Evolutionary conservation across 257 asterid species (phyloP).

Genomic region (Petrea volubilis): DNA sequence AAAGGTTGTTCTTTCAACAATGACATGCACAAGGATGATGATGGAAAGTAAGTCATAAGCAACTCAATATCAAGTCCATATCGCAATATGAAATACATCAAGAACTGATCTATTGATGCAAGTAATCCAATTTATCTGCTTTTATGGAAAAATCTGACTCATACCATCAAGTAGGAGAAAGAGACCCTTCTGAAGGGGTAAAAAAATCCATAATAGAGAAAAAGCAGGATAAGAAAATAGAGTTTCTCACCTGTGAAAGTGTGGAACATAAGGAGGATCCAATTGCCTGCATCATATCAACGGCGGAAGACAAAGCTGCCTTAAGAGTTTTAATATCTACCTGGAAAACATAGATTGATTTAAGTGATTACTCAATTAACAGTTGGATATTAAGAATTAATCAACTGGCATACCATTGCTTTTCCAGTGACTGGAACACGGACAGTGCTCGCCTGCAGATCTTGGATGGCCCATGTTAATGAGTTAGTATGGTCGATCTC

Average conservation of each 20-base stretch:
- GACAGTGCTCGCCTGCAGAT: conserved; percentile 67
- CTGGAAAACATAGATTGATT: conserved; percentile 39
- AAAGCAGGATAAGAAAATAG: neutral
- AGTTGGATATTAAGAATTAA: conserved; percentile 14
- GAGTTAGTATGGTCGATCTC: conserved; percentile 68
- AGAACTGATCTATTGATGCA: neutral
- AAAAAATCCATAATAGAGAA: neutral
- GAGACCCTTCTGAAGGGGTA: neutral
- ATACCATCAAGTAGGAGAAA: neutral
- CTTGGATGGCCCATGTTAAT: conserved; percentile 55
- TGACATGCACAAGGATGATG: neutral
- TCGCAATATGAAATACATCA: neutral
- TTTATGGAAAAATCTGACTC: neutral
- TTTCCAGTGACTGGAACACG: conserved; percentile 80
- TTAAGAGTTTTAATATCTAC: conserved; percentile 61
- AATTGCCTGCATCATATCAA: conserved; percentile 74
- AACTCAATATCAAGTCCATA: neutral
- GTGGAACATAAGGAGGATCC: conserved; percentile 63
- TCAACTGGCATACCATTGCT: conserved; percentile 60
- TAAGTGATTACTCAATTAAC: conserved; percentile 2
- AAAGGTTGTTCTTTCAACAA: neutral
- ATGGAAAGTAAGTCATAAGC: neutral
- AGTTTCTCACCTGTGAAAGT: conserved; percentile 52
- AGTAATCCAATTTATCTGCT: neutral
- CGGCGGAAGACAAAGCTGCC: conserved; percentile 74